phyloP scores from a whole-genome alignment of 352 stramenopile species.

The Phytophthora tubulina region DNA sequence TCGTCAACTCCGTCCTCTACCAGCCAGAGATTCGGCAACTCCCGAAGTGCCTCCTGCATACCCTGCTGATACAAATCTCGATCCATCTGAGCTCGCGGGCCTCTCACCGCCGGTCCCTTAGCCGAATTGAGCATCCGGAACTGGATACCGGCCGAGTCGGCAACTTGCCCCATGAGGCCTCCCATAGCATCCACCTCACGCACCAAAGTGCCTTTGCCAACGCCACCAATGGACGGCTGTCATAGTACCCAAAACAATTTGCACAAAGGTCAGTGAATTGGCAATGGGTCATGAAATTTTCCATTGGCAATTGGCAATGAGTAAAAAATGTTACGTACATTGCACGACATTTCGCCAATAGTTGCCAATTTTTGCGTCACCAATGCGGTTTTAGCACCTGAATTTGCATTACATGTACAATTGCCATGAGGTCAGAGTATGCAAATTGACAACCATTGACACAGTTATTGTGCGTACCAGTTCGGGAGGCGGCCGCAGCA shows the following conservation, averaged over 20 bases:
- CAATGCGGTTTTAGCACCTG: slow-evolving; percentile 95
- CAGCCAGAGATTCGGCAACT: slow-evolving; percentile 91
- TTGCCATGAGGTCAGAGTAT: not conserved
- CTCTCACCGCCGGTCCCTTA: slow-evolving; percentile 91
- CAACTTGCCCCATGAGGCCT: slow-evolving; percentile 97
- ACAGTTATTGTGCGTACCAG: slow-evolving; percentile 37
- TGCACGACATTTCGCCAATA: slow-evolving; percentile 98
- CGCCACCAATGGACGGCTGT: slow-evolving; percentile 97
- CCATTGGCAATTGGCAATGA: not conserved
- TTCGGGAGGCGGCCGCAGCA: slow-evolving; percentile 58
- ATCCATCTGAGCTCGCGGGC: slow-evolving; percentile 96
- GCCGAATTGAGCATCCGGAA: slow-evolving; percentile 97
- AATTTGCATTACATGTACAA: slow-evolving; percentile 12
- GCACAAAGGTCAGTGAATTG: slow-evolving; percentile 4
- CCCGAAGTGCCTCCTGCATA: slow-evolving; percentile 92
- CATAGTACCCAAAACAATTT: slow-evolving; percentile 1
- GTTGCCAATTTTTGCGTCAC: slow-evolving; percentile 96
- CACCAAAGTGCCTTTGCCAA: slow-evolving; percentile 99
- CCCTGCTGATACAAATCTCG: slow-evolving; percentile 96
- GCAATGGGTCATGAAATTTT: not conserved
- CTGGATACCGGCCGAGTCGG: slow-evolving; percentile 97
- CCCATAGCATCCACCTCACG: slow-evolving; percentile 98
- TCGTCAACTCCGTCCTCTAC: slow-evolving; percentile 97
- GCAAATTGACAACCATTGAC: not conserved
- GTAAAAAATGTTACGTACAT: slow-evolving; percentile 68